Base-by-base conservation (phyloP, 768 basidiomycete genomes). In the Mycena metata region DNA sequence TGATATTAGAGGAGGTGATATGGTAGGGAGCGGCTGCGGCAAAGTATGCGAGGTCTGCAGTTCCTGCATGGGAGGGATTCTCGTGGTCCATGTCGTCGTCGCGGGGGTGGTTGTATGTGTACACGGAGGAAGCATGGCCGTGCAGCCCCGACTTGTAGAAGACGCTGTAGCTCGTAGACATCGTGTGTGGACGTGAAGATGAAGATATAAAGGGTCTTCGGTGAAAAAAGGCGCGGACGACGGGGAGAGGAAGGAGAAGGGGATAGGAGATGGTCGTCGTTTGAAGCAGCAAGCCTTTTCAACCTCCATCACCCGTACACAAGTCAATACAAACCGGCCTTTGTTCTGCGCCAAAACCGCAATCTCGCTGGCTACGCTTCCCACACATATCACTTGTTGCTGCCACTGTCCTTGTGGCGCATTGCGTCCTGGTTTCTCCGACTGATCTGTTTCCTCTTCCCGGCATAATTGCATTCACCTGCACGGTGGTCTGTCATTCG, bases 71-170 rank as follows among this genome's bases (percentile, higher is more conserved):
- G 1, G 62, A 66, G 15, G 52, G 47, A 17, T 62, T 62, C 49
- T 61, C 41, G 55, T 30, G 45, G 16, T 69, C 63, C 49, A 39
- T 59, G 43, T 65, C 70, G 43, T 68, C 60, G 60, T 64, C 58
- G 19, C 23, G 30, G 33, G 60, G 62, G 54, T 65, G 62, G 23
- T 21, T 60, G 63, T 46, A 64, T 41, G 51, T 56, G 60, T 67
- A 68, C 39, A 50, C 41, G 5, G 57, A 41, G 30, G 54, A 35
- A 30, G 67, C 61, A 36, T 58, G 35, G 16, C 50, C 62, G 43
- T 61, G 54, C 24, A 66, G 26, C 7, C 67, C 67, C 9, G 55
- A 62, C 19, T 33, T 30, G 60, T 62, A 66, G 67, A 72, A 72
- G 36, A n/a, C 13, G 60, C 54, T 52, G 51, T 72, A 69, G 39